A percentile compares a stretch with the other conserved stretches of the same genome.
Conservation (phyloP, 2,329 filamentous ascomycete genomes). For the Bipolaris sorokiniana region DNA sequence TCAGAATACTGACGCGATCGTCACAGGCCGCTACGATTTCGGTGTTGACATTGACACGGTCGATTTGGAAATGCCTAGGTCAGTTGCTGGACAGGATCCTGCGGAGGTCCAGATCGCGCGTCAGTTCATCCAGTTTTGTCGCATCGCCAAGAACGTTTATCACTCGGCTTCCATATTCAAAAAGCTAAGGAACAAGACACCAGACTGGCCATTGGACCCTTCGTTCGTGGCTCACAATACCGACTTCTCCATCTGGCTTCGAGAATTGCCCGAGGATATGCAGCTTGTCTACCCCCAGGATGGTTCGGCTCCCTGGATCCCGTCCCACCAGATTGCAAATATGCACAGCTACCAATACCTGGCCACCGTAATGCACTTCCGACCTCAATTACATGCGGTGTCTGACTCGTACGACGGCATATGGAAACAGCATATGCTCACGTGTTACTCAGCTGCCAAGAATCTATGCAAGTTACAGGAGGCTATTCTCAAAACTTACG, state of each 20-base stretch:
- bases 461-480: slow-evolving; percentile 86
- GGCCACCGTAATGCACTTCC: slow-evolving; percentile 82
- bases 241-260: slow-evolving; percentile 75
- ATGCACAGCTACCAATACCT: slow-evolving; percentile 89
- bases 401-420: slow-evolving; percentile 77
- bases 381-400: slow-evolving; percentile 78
- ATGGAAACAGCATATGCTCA: slow-evolving; percentile 87
- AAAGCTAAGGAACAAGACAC: slow-evolving; percentile 73
- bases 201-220: slow-evolving; percentile 87
- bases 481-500: slow-evolving; percentile 75
- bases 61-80: slow-evolving; percentile 71
- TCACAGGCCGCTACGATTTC: slow-evolving; percentile 71
- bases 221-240: slow-evolving; percentile 81
- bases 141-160: slow-evolving; percentile 77
- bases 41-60: slow-evolving; percentile 76
- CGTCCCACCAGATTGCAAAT: slow-evolving; percentile 87
- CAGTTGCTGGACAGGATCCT: slow-evolving; percentile 71
- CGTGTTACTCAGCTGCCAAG: slow-evolving; percentile 85
- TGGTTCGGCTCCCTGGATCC: slow-evolving; percentile 80
- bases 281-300: slow-evolving; percentile 78
- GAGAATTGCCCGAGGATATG: slow-evolving; percentile 78
- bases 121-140: slow-evolving; percentile 82
- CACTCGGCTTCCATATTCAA: slow-evolving; percentile 77
- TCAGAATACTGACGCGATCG: slow-evolving; percentile 12
- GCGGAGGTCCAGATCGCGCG: slow-evolving; percentile 78